Evolutionary conservation across 306 rosid species (phyloP), one percentile per base, ranked within the genome.

Genomic region (Cucurbita maxima): DNA sequence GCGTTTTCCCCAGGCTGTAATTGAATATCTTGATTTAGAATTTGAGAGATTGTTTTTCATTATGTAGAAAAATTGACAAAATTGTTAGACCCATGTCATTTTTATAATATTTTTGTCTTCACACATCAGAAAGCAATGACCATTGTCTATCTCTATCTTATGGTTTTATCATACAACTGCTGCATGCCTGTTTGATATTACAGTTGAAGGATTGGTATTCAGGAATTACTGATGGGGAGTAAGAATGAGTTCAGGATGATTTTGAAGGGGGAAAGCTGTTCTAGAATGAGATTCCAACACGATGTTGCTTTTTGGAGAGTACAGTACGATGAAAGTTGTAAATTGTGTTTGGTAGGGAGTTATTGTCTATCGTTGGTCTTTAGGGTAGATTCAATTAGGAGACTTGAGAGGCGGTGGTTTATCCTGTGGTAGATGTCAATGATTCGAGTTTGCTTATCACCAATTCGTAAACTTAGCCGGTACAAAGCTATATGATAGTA

Each of bases 11-110:
- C 85, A 77, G 82, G 79, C 83, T 84, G 86, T 80, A 84, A 90
- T 83, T 84, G 91, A 82, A 90, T 83, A 86, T 88, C 87, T 78
- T 82, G 81, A 88, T 85, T 87, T 84, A 88, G 95, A 87, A 84
- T 83, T 72, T 79, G 86, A 87, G 91, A 86, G 83, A 83, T 78
- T 85, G 80, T 77, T 82, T 76, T 82, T 81, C 84, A 85, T 76
- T 81, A 81, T 82, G 78, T 87, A 75, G 81, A 83, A 79, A 86
- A 87, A 84, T 68, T 87, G 86, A 90, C 85, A 76, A 80, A 80
- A 82, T 48, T 77, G 82, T 85, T 52, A 58, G 77, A 87, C 92
- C 74, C 76, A 18, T 71, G 75, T 78, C 76, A 78, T 79, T 77
- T 76, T 41, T 71, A 54, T 51, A 63, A 73, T 80, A 68, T 80